phyloP scores from a whole-genome alignment of 2,329 filamentous ascomycete species.

The Nothopassalora personata region DNA sequence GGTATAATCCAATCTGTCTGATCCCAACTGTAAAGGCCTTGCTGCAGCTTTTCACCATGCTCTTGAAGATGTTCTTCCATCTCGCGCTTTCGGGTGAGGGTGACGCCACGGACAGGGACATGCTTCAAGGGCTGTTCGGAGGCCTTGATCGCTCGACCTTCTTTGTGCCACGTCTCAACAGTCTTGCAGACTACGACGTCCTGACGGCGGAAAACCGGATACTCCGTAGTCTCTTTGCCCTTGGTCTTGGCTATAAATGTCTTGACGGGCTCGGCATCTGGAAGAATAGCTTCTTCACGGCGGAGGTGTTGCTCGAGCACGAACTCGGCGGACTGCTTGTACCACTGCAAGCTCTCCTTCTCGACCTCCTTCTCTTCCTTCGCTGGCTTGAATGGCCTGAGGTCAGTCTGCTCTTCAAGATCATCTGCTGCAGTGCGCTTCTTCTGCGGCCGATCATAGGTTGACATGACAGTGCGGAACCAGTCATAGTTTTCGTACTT shows the following conservation, averaged over 20 bases:
- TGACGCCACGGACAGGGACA: slow-evolving; percentile 87
- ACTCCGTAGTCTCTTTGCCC: slow-evolving; percentile 64
- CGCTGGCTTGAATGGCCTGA: slow-evolving; percentile 63
- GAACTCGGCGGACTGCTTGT: slow-evolving; percentile 80
- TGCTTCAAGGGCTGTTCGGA: slow-evolving; percentile 75
- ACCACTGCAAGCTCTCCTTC: slow-evolving; percentile 69
- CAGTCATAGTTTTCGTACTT: slow-evolving; percentile 77
- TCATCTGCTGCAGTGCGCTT: slow-evolving; percentile 67
- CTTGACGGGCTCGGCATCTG: slow-evolving; percentile 63
- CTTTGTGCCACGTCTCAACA: slow-evolving; percentile 95
- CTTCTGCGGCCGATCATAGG: slow-evolving; percentile 55
- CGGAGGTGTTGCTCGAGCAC: slow-evolving; percentile 81
- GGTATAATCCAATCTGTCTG: slow-evolving; percentile 98
- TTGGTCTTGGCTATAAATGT: slow-evolving; percentile 67
- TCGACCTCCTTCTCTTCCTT: slow-evolving; percentile 46
- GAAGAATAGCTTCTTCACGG: slow-evolving; percentile 80
- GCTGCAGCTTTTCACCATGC: slow-evolving; percentile 75
- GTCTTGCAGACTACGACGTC: slow-evolving; percentile 85
- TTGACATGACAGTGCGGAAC: slow-evolving; percentile 75
- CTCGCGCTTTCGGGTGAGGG: slow-evolving; percentile 77
- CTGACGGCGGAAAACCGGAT: slow-evolving; percentile 72
- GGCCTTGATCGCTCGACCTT: slow-evolving; percentile 69
- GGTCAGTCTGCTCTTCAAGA: slow-evolving; percentile 69
- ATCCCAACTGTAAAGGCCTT: slow-evolving; percentile 74
- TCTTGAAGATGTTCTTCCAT: slow-evolving; percentile 77